Base-by-base conservation (phyloP, 2,329 filamentous ascomycete species). In the Didymella pomorum region DNA sequence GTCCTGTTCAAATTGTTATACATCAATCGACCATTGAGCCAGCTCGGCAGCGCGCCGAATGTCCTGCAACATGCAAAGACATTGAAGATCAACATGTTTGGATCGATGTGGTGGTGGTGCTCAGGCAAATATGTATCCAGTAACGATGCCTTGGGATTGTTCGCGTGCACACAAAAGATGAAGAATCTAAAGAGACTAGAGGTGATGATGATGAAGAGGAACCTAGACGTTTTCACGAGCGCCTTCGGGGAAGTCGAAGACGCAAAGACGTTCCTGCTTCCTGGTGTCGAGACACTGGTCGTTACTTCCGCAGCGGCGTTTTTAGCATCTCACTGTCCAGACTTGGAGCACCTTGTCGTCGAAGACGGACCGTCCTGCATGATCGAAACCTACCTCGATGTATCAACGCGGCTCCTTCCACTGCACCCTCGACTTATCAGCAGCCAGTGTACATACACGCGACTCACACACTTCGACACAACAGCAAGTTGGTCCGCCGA, bases 91-190 rank as follows among this genome's bases (percentile, higher is more conserved):
- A 62, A 68, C 44, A 66, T 66, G 58, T 63, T 62, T 20, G 65
- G 61, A 9, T 63, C 53, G 10, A 51, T 63, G 48, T 66, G 63
- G 62, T 66, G 63, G 60, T 68, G 62, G 62, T 62, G 60, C 29
- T 59, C 63, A 8, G 63, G 64, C 21, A 55, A 45, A 7, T 67
- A 67, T 20, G 57, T 63, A 1, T 61, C 58, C 1, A 55, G 58
- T 39, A 37, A 47, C 16, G 64, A 67, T n/a, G 64, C 61, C 1
- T 29, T 64, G 10, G 63, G 61, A 11, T 37, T 67, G 0, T 65
- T 67, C 35, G n/a, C 37, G 5, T 56, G 51, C n/a, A 33, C 62
- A 18, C 54, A 39, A 23, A 23, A 12, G n/a, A 53, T 68, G 26
- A 23, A 28, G 33, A 23, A 29, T 1, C 18, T 68, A 9, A 58